A percentile compares a stretch with the other conserved stretches of the same genome.
Evolutionary conservation across 352 stramenopile genomes (phyloP).

Genomic region (Pythium volutum): DNA sequence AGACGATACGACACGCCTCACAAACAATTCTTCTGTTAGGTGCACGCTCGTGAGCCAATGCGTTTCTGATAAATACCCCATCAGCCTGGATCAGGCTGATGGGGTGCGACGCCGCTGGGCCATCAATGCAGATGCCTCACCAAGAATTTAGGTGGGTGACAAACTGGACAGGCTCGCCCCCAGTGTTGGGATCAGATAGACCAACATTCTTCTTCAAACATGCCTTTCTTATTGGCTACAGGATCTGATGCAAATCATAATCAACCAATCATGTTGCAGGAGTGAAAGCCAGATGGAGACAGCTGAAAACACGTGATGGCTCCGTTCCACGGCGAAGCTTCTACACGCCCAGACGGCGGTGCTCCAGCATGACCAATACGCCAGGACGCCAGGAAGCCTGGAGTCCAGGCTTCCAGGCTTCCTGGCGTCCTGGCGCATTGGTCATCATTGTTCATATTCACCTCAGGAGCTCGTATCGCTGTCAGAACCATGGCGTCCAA

Average conservation of each 20-base stretch:
- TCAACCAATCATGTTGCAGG: neutral
- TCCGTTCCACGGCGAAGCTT: neutral
- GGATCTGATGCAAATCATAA: neutral
- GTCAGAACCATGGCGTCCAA: neutral
- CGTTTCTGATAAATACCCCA: no score
- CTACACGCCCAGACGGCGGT: neutral
- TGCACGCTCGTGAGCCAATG: no score
- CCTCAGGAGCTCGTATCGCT: neutral
- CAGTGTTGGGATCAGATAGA: neutral
- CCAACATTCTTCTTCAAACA: neutral
- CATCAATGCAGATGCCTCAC: no score
- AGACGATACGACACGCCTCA: no score
- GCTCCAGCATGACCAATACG: no score
- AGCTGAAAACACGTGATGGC: neutral
- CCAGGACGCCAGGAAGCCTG: no score
- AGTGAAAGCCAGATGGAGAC: neutral
- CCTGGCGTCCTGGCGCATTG: neutral
- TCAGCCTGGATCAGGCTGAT: no score
- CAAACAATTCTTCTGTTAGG: no score
- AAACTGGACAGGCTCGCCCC: neutral
- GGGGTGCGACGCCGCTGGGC: no score
- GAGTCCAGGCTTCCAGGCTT: no score
- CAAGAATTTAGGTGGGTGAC: no score
- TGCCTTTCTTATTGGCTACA: neutral
- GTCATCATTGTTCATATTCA: neutral